Evolutionary conservation across 371 early-diverging fungal species (phyloP), one percentile per base, ranked within the genome.

Genomic region (Paraphysoderma sedebokerense): DNA sequence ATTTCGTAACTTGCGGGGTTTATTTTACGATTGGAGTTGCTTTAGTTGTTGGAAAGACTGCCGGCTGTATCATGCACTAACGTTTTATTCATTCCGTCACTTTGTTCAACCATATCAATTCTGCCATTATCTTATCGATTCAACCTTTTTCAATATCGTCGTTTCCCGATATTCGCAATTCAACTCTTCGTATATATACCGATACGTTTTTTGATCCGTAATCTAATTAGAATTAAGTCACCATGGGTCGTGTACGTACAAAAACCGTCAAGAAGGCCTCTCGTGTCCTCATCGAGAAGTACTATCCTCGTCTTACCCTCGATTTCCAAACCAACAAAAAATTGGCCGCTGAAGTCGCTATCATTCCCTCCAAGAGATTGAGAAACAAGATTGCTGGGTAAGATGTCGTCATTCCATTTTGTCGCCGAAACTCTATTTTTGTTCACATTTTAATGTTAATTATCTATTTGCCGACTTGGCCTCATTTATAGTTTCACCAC

Each of bases 321-420:
- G 98, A 99, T 68, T 99, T 99, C 87, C 98, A 99, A 72, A 88
- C 93, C 78, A 99, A 99, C 91, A 96, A 98, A 87, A 83, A 83
- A 71, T 91, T 98, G 66, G 79, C 83, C 65, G 84, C 85, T 69
- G 98, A 96, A 69, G 96, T 98, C 49, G 92, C 99, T 58, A 83
- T 92, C 66, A 93, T 98, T 59, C 76, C 92, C 57, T 86, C 96
- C 65, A 99, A 99, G 88, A 90, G 97, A 62, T 85, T 99, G 62
- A 87, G 98, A 71, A 99, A 99, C 86, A 93, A 98, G 85, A 93
- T 99, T 62, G 98, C 99, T 60, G 99, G 99, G 41, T 17, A 41
- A 17, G 17, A 12, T 41, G 41, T 12, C 41, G 41, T n/a, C 13
- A 13, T 17, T 13, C n/a, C 41, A 41, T 28, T 41, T 17, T 13